Evolutionary conservation across 805 yeast species (phyloP).

Genomic region (Candida gorgasii): DNA sequence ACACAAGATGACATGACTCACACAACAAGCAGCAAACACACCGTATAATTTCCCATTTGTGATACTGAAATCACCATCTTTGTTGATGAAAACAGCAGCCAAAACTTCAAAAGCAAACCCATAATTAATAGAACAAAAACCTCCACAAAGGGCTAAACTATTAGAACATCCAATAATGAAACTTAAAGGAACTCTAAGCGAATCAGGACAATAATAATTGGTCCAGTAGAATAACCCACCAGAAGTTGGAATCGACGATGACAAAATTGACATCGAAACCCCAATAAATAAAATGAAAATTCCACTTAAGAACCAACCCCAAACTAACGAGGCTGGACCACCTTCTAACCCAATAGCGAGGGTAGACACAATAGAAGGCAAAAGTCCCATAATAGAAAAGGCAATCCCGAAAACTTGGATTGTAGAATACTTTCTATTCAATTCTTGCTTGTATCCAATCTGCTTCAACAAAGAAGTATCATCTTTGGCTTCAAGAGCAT

Average conservation of each 20-base stretch:
- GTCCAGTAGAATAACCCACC: slow-evolving; percentile 61
- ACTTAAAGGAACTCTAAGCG: slow-evolving; percentile 51
- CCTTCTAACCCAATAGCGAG: slow-evolving; percentile 55
- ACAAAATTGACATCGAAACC: slow-evolving; percentile 62
- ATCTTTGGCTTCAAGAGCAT: slow-evolving; percentile 17
- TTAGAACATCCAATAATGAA: slow-evolving; percentile 69
- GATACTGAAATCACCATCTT: slow-evolving; percentile 56
- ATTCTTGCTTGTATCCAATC: slow-evolving; percentile 71
- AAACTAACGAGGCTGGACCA: slow-evolving; percentile 64
- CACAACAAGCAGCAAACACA: slow-evolving; percentile 60
- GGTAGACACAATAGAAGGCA: slow-evolving; percentile 63
- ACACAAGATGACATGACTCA: slow-evolving; percentile 53
- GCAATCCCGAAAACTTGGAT: slow-evolving; percentile 71
- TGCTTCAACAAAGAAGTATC: slow-evolving; percentile 40
- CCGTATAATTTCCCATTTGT: slow-evolving; percentile 61
- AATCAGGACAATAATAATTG: slow-evolving; percentile 62
- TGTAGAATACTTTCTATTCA: slow-evolving; percentile 59
- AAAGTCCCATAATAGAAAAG: slow-evolving; percentile 69
- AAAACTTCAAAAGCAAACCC: slow-evolving; percentile 64
- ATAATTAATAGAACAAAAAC: slow-evolving; percentile 66
- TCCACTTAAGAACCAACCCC: slow-evolving; percentile 73
- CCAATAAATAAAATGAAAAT: slow-evolving; percentile 60
- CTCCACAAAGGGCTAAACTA: slow-evolving; percentile 65
- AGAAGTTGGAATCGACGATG: slow-evolving; percentile 70
- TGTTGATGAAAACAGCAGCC: slow-evolving; percentile 56